A percentile compares a stretch with the other conserved stretches of the same genome.
Conservation (phyloP, 805 yeast genomes). For the Yueomyces sinensis region DNA sequence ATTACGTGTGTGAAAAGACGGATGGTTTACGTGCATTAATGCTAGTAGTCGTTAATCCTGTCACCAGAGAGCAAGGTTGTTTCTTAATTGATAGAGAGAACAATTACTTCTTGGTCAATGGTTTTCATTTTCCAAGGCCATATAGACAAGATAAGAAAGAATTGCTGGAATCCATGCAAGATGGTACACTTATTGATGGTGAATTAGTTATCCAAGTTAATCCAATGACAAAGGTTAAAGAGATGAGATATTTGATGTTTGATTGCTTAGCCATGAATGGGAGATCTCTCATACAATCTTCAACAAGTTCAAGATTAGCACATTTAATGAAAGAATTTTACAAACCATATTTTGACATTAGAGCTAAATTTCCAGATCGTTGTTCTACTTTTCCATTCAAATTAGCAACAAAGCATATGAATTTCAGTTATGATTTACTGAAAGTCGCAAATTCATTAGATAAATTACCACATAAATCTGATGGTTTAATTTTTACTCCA, state of each 20-base stretch:
- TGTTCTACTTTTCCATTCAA: slow-evolving; percentile 73
- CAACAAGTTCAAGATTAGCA: slow-evolving; percentile 72
- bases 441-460: slow-evolving; percentile 63
- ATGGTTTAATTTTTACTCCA: slow-evolving; percentile 89
- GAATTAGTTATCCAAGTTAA: slow-evolving; percentile 69
- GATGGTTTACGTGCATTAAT: slow-evolving; percentile 85
- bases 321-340: slow-evolving; percentile 71
- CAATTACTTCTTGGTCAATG: slow-evolving; percentile 70
- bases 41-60: slow-evolving; percentile 47
- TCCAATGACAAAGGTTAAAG: slow-evolving; percentile 41
- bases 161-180: slow-evolving; percentile 43
- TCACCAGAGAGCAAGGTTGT: slow-evolving; percentile 73
- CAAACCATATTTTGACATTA: slow-evolving; percentile 66
- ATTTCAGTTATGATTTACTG: slow-evolving; percentile 62
- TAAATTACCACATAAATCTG: slow-evolving; percentile 73
- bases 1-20: slow-evolving; percentile 88
- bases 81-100: slow-evolving; percentile 82
- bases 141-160: slow-evolving; percentile 23
- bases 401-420: slow-evolving; percentile 79
- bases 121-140: slow-evolving; percentile 66
- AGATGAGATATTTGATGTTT: slow-evolving; percentile 72
- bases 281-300: slow-evolving; percentile 50
- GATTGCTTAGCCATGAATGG: slow-evolving; percentile 85
- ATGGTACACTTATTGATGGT: slow-evolving; percentile 87
- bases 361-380: slow-evolving; percentile 57